Evolutionary conservation across 352 stramenopile species (phyloP), one percentile per base, ranked within the genome.

Genomic region (Thraustochytrium striatum): DNA sequence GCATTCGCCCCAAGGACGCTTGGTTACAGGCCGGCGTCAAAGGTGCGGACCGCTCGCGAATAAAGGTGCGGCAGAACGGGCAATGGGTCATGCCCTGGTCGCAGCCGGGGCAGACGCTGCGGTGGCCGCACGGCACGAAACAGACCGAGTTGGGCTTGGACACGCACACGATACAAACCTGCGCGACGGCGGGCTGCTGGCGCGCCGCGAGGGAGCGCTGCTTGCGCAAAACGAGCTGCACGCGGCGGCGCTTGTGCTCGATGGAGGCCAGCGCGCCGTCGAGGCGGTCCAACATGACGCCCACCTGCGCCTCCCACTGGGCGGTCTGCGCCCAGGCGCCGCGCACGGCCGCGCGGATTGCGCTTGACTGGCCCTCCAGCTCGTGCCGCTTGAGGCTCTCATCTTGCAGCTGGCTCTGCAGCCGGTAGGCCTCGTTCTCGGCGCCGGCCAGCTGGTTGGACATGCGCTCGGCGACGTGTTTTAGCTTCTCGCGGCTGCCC

Each of bases 391-490:
- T 32, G 8, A 32, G 32, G 13, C 11, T 62, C 36, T 75, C 65
- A 50, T 75, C 65, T 32, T 75, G 65, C 9, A 75, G 50, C 47
- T 75, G 65, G 50, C 65, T 75, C 50, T 75, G 65, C 50, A 75
- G 30, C n/a, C 65, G 44, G 25, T 55, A 75, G 2, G 65, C 65
- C 52, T 75, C 65, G 25, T 75, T 75, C 0, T 75, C 65, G 1
- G 65, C 65, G 39, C 65, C 65, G 32, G 65, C 32, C 0, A 75
- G 35, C 2, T 75, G 65, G 50, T 38, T 75, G 11, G 65, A 35
- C 65, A 75, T 72, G 2, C 41, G 58, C 5, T n/a, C 19, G 8
- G 65, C 65, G 7, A 70, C 11, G 7, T 0, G 19, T 38, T 30
- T 43, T 7, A 61, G 5, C 1, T 39, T 72, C 0, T 3, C 32